A percentile compares a stretch with the other conserved stretches of the same genome.
Conservation (phyloP, 441 rosid genomes). For the Mallotus japonicus region DNA sequence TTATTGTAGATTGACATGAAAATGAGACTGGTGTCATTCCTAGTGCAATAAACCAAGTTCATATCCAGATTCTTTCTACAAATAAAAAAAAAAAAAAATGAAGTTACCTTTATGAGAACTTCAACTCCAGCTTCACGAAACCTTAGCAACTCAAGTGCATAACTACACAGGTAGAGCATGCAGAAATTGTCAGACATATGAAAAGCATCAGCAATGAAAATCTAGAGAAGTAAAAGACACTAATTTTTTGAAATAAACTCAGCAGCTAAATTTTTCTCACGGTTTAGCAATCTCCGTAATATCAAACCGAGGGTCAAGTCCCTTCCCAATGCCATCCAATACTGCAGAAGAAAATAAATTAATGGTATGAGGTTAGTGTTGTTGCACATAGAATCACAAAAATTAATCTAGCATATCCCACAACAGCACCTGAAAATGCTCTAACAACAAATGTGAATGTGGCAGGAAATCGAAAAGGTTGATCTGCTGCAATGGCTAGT, state of each 20-base stretch:
- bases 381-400: constrained; percentile 15
- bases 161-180: constrained; percentile 45
- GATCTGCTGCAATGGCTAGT: constrained; percentile 94
- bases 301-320: constrained; percentile 97
- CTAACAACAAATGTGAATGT: constrained; percentile 99
- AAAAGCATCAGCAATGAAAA: background rate
- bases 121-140: constrained; percentile 98
- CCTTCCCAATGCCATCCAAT: constrained; percentile 98
- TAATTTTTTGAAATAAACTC: background rate
- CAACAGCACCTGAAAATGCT: constrained; percentile 85
- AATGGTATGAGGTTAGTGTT: constrained; percentile 12
- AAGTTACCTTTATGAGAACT: constrained; percentile 68
- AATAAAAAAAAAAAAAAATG: background rate
- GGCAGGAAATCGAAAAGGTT: constrained; percentile 97
- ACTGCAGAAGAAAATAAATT: constrained; percentile 46
- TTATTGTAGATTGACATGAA: constrained; percentile 24
- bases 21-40: constrained; percentile 14
- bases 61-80: constrained; percentile 31
- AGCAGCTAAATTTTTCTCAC: constrained; percentile 44
- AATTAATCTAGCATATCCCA: constrained; percentile 15
- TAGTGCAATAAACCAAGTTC: constrained; percentile 28
- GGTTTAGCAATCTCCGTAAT: constrained; percentile 98
- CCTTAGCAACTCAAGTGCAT: constrained; percentile 87
- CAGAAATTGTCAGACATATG: constrained; percentile 24
- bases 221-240: background rate